Percentiles rank a stretch among this genome's conserved stretches.
Conservation (phyloP, 768 basidiomycete species). For the Macrocybe gigantea region DNA sequence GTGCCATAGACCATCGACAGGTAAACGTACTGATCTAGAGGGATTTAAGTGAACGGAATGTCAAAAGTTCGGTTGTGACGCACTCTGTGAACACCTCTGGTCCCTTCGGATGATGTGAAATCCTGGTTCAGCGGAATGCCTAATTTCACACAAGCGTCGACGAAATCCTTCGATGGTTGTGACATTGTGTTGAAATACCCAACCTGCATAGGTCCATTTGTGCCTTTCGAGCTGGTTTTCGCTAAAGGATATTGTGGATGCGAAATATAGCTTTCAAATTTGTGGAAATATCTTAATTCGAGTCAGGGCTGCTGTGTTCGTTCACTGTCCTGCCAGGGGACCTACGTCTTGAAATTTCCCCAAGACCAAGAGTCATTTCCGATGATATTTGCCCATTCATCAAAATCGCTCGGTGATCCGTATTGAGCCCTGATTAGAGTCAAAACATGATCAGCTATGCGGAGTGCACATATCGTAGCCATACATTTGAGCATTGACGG, state of each 20-base stretch:
- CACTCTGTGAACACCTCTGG: conserved; percentile 51
- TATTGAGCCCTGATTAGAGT: conserved; percentile 44
- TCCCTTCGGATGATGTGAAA: conserved; percentile 50
- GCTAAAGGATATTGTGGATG: conserved; percentile 41
- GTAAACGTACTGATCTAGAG: conserved; percentile 22
- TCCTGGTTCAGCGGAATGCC: conserved; percentile 51
- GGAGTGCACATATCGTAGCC: neutral
- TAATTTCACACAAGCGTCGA: conserved; percentile 42
- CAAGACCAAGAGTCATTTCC: conserved; percentile 59
- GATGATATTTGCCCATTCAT: conserved; percentile 53
- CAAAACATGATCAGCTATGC: too few species aligned
- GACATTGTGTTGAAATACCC: conserved; percentile 45
- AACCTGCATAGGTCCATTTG: conserved; percentile 44
- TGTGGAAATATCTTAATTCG: conserved; percentile 49
- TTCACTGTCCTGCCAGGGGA: neutral
- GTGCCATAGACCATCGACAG: neutral
- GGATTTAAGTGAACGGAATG: neutral
- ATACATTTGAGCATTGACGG: conserved; percentile 57
- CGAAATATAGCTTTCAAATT: conserved; percentile 54
- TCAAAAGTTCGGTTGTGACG: conserved; percentile 7
- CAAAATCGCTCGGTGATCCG: conserved; percentile 63
- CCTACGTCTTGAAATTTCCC: conserved; percentile 45
- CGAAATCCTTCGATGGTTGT: conserved; percentile 34
- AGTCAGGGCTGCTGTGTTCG: neutral
- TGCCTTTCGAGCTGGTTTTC: conserved; percentile 37